Base-by-base conservation (phyloP, 371 early-diverging fungal genomes). In the Agmasoma carcini region DNA sequence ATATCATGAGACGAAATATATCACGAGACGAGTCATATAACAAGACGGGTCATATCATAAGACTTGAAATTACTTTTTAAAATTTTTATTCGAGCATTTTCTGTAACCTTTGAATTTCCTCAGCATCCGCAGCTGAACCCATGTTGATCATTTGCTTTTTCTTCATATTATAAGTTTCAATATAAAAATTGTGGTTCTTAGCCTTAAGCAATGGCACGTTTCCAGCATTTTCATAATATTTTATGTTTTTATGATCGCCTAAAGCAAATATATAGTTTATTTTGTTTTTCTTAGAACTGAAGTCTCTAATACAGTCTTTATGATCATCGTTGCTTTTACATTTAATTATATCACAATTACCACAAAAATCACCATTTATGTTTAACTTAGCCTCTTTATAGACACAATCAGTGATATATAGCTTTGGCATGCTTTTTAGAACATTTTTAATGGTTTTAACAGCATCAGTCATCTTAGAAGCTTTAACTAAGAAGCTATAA, bases 401-500 rank as follows among this genome's bases (percentile, higher is more conserved):
- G 5, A 39, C 47, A 37, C 66, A 66, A 31, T 66, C 61, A 2
- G 66, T 50, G 22, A 66, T 31, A 36, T 38, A 60, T 14, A 61
- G 40, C 26, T 61, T 66, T 11, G 66, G 61, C 19, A 55, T 30
- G 19, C 19, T 36, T 27, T 48, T 52, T 27, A 66, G 53, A 29
- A 48, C 25, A 29, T 61, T 44, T 12, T 20, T 50, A n/a, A 66
- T 7, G 17, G 38, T 26, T 29, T 39, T 37, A 9, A 36, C 23
- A 19, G 54, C 44, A 17, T 52, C 49, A 9, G 20, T 4, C 12
- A 25, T 15, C 45, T 31, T 55, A 50, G 60, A 54, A 19, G 30
- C 22, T 43, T 6, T 43, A n/a, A 11, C 15, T 17, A 66, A 30
- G 38, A 66, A 66, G 4, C 37, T 22, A 23, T 43, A 17, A 25